Evolutionary conservation across 2,329 filamentous ascomycete species (phyloP).

Genomic region (Scedosporium dehoogii): DNA sequence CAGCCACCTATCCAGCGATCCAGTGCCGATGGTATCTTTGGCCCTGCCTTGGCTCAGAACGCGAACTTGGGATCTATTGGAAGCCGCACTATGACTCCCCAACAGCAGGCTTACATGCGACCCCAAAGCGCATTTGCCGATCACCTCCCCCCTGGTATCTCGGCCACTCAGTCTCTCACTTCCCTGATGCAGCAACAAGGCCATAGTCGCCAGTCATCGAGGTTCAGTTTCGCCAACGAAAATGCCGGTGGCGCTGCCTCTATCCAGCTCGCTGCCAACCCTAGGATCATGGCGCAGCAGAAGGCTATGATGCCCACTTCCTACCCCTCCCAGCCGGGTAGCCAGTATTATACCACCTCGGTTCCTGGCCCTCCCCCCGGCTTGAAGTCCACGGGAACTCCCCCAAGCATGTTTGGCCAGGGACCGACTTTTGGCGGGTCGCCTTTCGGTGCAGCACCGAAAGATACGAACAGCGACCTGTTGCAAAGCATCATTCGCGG

Average conservation of each 20-base stretch:
- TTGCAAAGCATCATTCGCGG: constrained; percentile 74
- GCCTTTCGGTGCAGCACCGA: constrained; percentile 57
- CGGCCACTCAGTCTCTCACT: constrained; percentile 31
- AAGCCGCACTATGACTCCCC: constrained; percentile 67
- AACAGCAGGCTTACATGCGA: constrained; percentile 64
- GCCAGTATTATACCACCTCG: constrained; percentile 71
- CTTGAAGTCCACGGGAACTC: constrained; percentile 88
- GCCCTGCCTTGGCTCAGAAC: constrained; percentile 39
- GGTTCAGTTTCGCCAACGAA: constrained; percentile 82
- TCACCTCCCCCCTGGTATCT: constrained; percentile 49
- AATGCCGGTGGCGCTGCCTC: constrained; percentile 37
- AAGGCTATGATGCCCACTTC: constrained; percentile 72
- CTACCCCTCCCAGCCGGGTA: constrained; percentile 49
- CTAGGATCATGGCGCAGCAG: constrained; percentile 75
- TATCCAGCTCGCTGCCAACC: constrained; percentile 69
- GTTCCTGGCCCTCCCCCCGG: constrained; percentile 92
- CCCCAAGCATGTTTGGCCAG: constrained; percentile 90
- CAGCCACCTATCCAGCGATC: constrained; percentile 69
- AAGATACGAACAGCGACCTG: constrained; percentile 56
- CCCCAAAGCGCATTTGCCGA: constrained; percentile 50
- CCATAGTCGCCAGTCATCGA: constrained; percentile 74
- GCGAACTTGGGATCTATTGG: constrained; percentile 37
- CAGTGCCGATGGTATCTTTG: constrained; percentile 42
- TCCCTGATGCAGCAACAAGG: constrained; percentile 49
- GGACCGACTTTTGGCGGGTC: constrained; percentile 71